These are phyloP conservation scores for Suhomyces bokatorum DNA, from an alignment of 1,139 yeast genomes.

Conservation along the genomic window DNA sequence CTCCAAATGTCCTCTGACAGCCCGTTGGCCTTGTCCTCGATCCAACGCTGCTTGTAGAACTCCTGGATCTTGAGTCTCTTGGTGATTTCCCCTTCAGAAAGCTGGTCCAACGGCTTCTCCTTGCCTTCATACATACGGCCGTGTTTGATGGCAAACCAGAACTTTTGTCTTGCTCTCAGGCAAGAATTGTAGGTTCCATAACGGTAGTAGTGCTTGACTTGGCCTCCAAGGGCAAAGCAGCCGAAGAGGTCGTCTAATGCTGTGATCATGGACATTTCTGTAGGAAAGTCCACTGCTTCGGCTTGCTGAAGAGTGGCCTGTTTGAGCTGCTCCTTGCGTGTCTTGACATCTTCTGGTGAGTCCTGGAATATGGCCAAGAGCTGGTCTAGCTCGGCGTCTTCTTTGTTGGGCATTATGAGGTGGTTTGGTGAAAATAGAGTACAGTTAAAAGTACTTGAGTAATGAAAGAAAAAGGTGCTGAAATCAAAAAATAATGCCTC, in stretches of 20 bases:
- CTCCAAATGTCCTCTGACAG: conserved; percentile 86
- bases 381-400: conserved; percentile 33
- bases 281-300: conserved; percentile 31
- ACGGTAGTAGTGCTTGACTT: conserved; percentile 75
- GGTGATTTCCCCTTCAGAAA: conserved; percentile 48
- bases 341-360: conserved; percentile 34
- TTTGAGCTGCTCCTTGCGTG: conserved; percentile 34
- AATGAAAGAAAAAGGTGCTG: background rate
- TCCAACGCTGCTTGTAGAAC: conserved; percentile 64
- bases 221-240: conserved; percentile 91
- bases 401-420: conserved; percentile 13
- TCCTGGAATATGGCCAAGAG: conserved; percentile 40
- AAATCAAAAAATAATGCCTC: conserved; percentile 49
- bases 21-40: conserved; percentile 63
- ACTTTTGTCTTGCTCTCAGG: conserved; percentile 65
- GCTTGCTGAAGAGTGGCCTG: conserved; percentile 29
- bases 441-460: background rate
- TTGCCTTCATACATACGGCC: conserved; percentile 31
- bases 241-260: conserved; percentile 84
- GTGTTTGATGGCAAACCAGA: conserved; percentile 76
- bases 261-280: conserved; percentile 50
- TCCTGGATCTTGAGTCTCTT: conserved; percentile 60
- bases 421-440: background rate
- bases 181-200: conserved; percentile 78
- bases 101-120: conserved; percentile 34